These are phyloP conservation scores for Cyclocybe cylindracea DNA, from an alignment of 768 basidiomycete genomes.

Conservation along the genomic window DNA sequence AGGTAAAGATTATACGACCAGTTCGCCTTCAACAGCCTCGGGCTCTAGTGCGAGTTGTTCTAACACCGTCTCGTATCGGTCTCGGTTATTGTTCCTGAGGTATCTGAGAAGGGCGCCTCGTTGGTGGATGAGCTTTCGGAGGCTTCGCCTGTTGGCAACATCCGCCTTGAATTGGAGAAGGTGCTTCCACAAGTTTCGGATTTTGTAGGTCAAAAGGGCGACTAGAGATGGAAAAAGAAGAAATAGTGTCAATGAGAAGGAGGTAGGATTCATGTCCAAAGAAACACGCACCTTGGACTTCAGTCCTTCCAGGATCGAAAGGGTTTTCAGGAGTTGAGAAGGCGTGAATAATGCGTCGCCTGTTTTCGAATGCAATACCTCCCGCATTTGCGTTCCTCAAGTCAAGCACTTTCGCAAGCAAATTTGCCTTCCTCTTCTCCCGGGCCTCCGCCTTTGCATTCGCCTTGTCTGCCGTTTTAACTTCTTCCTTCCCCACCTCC, in stretches of 20 bases:
- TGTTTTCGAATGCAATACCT: slow-evolving; percentile 88
- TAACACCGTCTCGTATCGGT: slow-evolving; percentile 75
- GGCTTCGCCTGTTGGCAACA: slow-evolving; percentile 71
- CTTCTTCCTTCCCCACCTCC: not conserved
- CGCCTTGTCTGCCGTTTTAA: slow-evolving; percentile 20
- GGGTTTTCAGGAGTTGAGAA: slow-evolving; percentile 74
- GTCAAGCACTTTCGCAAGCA: slow-evolving; percentile 74
- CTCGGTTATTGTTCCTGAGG: slow-evolving; percentile 60
- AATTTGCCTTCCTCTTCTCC: slow-evolving; percentile 48
- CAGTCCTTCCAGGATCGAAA: slow-evolving; percentile 78
- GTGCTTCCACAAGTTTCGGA: slow-evolving; percentile 82
- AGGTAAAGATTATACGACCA: slow-evolving; percentile 56
- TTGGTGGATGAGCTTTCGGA: slow-evolving; percentile 79
- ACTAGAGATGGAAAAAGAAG: slow-evolving; percentile 42
- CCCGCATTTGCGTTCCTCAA: slow-evolving; percentile 84
- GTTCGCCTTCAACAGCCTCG: slow-evolving; percentile 85
- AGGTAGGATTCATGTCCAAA: slow-evolving; percentile 1
- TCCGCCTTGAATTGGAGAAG: slow-evolving; percentile 70
- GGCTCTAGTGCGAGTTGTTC: slow-evolving; percentile 76
- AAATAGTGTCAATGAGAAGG: not conserved
- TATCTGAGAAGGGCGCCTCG: slow-evolving; percentile 84
- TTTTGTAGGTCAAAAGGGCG: slow-evolving; percentile 83
- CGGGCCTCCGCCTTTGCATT: not conserved
- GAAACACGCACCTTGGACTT: slow-evolving; percentile 81
- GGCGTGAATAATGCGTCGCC: slow-evolving; percentile 70